These are phyloP conservation scores for Penicillium sp. DNA, from an alignment of 2,329 filamentous ascomycete genomes.

Conservation along the genomic window DNA sequence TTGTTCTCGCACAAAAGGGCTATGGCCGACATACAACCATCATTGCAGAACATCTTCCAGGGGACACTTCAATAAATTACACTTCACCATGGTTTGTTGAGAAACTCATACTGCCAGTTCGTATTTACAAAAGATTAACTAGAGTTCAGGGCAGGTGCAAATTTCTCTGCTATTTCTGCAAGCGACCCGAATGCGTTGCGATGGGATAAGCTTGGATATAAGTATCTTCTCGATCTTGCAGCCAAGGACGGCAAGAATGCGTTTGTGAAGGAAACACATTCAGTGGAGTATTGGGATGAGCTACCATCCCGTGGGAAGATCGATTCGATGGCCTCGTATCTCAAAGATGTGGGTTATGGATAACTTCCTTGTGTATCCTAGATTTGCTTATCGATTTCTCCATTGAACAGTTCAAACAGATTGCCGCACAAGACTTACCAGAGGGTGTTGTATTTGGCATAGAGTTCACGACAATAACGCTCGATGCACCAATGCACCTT, in stretches of 20 bases:
- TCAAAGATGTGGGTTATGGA: slow-evolving; percentile 35
- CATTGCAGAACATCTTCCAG: slow-evolving; percentile 43
- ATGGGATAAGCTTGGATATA: slow-evolving; percentile 45
- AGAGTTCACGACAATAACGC: slow-evolving; percentile 38
- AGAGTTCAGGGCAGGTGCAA: slow-evolving; percentile 41
- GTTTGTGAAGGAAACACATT: slow-evolving; percentile 32
- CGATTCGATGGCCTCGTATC: slow-evolving; percentile 41
- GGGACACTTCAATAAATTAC: slow-evolving; percentile 41
- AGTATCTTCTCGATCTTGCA: slow-evolving; percentile 39
- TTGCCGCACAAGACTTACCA: slow-evolving; percentile 32
- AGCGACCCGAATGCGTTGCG: slow-evolving; percentile 42
- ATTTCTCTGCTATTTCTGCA: slow-evolving; percentile 48
- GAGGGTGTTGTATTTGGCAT: slow-evolving; percentile 36
- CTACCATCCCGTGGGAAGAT: slow-evolving; percentile 43
- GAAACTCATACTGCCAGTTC: not conserved
- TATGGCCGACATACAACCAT: slow-evolving; percentile 27
- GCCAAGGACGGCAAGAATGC: slow-evolving; percentile 35
- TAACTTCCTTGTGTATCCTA: not conserved
- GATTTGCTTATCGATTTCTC: not conserved
- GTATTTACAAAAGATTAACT: not conserved
- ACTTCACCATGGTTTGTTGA: slow-evolving; percentile 42
- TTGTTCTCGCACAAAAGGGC: slow-evolving; percentile 4
- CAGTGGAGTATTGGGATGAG: slow-evolving; percentile 45
- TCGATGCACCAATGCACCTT: slow-evolving; percentile 41
- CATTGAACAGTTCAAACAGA: slow-evolving; percentile 11